Conservation (phyloP, 352 stramenopile species). For the Lagenidium giganteum region DNA sequence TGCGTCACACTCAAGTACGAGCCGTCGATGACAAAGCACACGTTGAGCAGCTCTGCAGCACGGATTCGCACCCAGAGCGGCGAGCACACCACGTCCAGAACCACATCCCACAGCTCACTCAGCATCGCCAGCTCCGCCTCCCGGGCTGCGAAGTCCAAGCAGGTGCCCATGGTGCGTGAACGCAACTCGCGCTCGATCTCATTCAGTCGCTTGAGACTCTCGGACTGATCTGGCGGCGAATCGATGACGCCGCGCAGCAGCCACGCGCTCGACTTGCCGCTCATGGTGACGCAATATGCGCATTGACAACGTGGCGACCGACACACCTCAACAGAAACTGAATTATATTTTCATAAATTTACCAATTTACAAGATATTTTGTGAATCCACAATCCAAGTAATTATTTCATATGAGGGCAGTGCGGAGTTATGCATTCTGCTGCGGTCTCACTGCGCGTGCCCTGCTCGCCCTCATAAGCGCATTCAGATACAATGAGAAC, state of each 20-base stretch:
- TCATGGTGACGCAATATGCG: no score
- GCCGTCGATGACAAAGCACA: conserved; percentile 27
- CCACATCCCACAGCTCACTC: conserved; percentile 49
- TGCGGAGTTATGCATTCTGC: no score
- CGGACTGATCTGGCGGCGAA: conserved; percentile 44
- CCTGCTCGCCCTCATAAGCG: no score
- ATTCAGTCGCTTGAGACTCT: conserved; percentile 38
- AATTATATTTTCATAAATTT: no score
- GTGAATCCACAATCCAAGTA: no score
- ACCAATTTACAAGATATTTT: no score
- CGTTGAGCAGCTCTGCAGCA: conserved; percentile 48
- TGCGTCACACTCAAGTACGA: conserved; percentile 18
- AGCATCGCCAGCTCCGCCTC: conserved; percentile 20
- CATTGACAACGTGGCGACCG: no score
- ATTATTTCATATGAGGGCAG: no score
- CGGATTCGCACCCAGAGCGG: conserved; percentile 56
- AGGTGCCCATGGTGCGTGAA: conserved; percentile 4
- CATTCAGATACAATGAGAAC: no score
- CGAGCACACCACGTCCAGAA: conserved; percentile 70
- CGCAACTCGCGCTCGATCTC: conserved; percentile 38
- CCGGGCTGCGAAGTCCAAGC: conserved; percentile 10
- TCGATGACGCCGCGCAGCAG: conserved; percentile 26
- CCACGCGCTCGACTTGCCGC: no score
- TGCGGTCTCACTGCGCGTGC: no score
- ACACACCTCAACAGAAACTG: no score